These are phyloP conservation scores for Colletotrichum agaves DNA, from an alignment of 2,329 filamentous ascomycete genomes.

Conservation along the genomic window DNA sequence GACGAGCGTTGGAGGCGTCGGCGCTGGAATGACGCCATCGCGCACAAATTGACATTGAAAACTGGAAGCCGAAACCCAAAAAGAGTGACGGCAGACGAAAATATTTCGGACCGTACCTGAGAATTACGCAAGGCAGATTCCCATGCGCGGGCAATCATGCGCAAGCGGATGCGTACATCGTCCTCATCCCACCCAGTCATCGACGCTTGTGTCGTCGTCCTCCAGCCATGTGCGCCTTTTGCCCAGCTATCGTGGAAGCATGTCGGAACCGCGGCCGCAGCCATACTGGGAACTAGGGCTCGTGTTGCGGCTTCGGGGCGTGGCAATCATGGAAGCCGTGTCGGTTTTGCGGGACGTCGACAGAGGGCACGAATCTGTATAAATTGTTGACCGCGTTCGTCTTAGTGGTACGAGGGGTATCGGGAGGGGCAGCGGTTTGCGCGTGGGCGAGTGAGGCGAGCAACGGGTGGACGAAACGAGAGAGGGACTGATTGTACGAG, in stretches of 20 bases:
- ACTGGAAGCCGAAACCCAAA: neutral
- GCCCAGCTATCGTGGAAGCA: slow-evolving; percentile 53
- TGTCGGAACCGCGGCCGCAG: slow-evolving; percentile 60
- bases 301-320: slow-evolving; percentile 52
- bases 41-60: slow-evolving; percentile 20
- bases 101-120: slow-evolving; percentile 39
- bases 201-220: slow-evolving; percentile 45
- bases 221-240: slow-evolving; percentile 52
- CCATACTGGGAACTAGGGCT: slow-evolving; percentile 64
- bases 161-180: slow-evolving; percentile 37
- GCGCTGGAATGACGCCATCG: slow-evolving; percentile 24
- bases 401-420: slow-evolving; percentile 13
- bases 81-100: slow-evolving; percentile 24
- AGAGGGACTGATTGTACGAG: neutral
- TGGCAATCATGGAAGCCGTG: slow-evolving; percentile 65
- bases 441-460: neutral
- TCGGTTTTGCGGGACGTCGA: slow-evolving; percentile 26
- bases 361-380: neutral
- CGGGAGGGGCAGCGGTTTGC: slow-evolving; percentile 18
- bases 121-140: slow-evolving; percentile 40
- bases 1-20: slow-evolving; percentile 18
- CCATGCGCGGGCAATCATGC: slow-evolving; percentile 50
- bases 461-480: neutral
- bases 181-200: slow-evolving; percentile 51
- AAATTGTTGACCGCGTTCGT: slow-evolving; percentile 29